Evolutionary conservation across 2,329 filamentous ascomycete genomes (phyloP).

Genomic region (Aspergillus terreus): DNA sequence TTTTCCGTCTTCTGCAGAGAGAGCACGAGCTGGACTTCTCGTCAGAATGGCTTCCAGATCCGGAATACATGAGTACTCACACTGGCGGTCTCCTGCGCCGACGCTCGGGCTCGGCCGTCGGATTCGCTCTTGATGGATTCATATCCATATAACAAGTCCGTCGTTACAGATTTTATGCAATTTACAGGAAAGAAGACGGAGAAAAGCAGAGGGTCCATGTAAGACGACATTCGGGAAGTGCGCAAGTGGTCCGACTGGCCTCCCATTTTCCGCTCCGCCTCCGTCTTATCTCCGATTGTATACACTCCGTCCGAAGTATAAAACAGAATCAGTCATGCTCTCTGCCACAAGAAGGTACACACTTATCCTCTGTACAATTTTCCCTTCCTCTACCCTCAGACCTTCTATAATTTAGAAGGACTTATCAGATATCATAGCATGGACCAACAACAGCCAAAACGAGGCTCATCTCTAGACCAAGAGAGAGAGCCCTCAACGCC

Average conservation of each 20-base stretch:
- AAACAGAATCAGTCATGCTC: background rate
- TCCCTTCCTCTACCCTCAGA: too few species aligned
- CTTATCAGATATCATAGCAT: too few species aligned
- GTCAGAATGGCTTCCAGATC: slow-evolving; percentile 7
- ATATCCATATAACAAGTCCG: too few species aligned
- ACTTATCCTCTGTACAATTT: too few species aligned
- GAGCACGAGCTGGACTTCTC: slow-evolving; percentile 47
- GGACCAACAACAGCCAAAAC: background rate
- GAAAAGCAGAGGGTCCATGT: background rate
- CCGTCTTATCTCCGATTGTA: background rate
- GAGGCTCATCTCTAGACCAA: background rate
- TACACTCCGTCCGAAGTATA: background rate
- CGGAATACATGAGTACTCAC: slow-evolving; percentile 27
- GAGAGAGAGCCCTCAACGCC: background rate
- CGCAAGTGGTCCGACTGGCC: slow-evolving; percentile 18
- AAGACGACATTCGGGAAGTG: slow-evolving; percentile 14
- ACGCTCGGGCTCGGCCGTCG: slow-evolving; percentile 27
- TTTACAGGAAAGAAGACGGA: background rate
- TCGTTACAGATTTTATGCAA: background rate
- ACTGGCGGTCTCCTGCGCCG: slow-evolving; percentile 43
- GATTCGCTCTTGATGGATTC: background rate
- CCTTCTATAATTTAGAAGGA: too few species aligned
- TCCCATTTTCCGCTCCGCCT: slow-evolving; percentile 22
- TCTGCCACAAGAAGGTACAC: too few species aligned
- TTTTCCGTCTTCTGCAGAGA: slow-evolving; percentile 58